phyloP scores from a whole-genome alignment of 441 rosid genomes.

The Hypseocharis bilobata region DNA sequence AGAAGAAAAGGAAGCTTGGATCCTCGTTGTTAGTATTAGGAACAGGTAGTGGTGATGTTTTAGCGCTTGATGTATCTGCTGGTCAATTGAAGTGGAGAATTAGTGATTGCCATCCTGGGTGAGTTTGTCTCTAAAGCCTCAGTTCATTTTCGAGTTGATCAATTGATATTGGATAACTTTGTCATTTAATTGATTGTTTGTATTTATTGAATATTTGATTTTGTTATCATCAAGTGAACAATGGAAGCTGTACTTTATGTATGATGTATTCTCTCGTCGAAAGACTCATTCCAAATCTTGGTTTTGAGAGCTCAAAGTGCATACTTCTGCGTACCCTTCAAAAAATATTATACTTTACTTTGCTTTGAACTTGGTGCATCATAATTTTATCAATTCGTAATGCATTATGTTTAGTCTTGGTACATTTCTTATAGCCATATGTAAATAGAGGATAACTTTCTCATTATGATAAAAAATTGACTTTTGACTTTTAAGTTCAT shows the following conservation, averaged over 20 bases:
- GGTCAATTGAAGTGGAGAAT: constrained; percentile 81
- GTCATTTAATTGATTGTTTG: neutral
- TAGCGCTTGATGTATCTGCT: constrained; percentile 80
- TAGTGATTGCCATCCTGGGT: constrained; percentile 92
- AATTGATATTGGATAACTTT: neutral
- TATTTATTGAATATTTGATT: neutral
- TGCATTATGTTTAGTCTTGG: no score
- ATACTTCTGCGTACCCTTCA: neutral
- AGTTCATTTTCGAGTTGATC: neutral
- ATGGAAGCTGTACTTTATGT: neutral
- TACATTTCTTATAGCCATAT: no score
- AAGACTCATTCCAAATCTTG: neutral
- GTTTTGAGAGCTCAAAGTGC: neutral
- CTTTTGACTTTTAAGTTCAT: no score
- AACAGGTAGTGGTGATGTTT: constrained; percentile 84
- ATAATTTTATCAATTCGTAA: no score
- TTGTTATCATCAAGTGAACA: neutral
- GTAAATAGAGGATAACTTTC: no score
- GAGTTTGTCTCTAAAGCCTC: constrained; percentile 22
- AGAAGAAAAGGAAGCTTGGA: constrained; percentile 80
- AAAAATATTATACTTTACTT: neutral
- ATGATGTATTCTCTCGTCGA: neutral
- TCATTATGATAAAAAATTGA: no score
- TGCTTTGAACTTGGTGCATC: no score
- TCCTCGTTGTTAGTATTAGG: constrained; percentile 63